Conservation (phyloP, 139 green algal genomes). For the Micractinium conductrix region DNA sequence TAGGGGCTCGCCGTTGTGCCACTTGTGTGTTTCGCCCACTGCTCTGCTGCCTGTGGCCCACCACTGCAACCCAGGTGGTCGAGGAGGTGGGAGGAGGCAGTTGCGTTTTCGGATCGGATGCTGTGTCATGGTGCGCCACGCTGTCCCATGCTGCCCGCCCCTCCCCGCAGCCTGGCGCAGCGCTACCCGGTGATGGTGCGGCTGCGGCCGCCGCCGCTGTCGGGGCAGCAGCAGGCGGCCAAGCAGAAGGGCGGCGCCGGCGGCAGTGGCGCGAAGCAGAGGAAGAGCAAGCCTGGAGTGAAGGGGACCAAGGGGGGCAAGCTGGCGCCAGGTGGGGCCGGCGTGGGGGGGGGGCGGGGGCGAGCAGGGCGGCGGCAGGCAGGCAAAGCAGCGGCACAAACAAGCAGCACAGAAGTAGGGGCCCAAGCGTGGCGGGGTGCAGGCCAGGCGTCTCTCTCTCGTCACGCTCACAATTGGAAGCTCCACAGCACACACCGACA, state of each 20-base stretch:
- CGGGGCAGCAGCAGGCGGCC: slow-evolving; percentile 8
- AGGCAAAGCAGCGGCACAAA: no score
- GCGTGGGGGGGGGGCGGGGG: no score
- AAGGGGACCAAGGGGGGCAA: slow-evolving; percentile 39
- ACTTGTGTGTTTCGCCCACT: no score
- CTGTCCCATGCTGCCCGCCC: no score
- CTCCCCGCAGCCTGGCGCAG: slow-evolving; percentile 17
- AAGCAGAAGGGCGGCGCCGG: slow-evolving; percentile 7
- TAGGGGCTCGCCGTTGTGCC: no score
- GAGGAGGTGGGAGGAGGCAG: no score
- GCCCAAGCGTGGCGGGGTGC: neutral
- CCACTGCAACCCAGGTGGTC: no score
- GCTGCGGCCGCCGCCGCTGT: slow-evolving; percentile 8
- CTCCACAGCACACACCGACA: neutral
- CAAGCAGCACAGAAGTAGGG: neutral
- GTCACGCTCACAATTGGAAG: neutral
- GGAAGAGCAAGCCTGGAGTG: slow-evolving; percentile 13
- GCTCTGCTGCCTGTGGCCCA: no score
- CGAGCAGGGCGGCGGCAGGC: no score
- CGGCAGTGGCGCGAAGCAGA: neutral
- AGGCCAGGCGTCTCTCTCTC: neutral
- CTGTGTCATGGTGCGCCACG: no score
- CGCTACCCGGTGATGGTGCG: slow-evolving; percentile 35
- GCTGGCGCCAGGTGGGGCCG: slow-evolving; percentile 46
- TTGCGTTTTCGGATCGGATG: no score